Percentiles rank a stretch among this genome's conserved stretches.
Conservation (phyloP, 1,139 yeast genomes). For the Yamadazyma aaseri region DNA sequence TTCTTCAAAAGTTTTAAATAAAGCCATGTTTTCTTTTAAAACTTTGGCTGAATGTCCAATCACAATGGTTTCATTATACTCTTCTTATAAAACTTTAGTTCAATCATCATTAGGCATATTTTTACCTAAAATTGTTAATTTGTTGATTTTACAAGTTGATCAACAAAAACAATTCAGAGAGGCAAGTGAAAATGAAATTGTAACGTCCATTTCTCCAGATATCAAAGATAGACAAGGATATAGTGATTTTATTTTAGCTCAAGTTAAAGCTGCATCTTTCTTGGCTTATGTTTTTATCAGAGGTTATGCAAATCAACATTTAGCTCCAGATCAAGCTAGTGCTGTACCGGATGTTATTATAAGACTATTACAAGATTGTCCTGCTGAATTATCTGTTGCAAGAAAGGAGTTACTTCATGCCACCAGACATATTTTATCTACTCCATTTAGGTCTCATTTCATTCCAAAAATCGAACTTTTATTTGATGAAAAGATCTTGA, state of each 20-base stretch:
- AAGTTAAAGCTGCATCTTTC: conserved; percentile 94
- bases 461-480: conserved; percentile 82
- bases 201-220: conserved; percentile 55
- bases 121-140: conserved; percentile 77
- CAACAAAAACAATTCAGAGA: conserved; percentile 44
- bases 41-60: conserved; percentile 96
- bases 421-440: conserved; percentile 87
- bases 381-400: conserved; percentile 91
- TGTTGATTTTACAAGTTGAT: conserved; percentile 73
- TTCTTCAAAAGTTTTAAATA: conserved; percentile 41
- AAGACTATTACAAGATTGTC: conserved; percentile 89
- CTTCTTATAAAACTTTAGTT: conserved; percentile 79
- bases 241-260: conserved; percentile 91
- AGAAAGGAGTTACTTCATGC: conserved; percentile 93
- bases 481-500: conserved; percentile 81
- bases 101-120: conserved; percentile 71
- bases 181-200: conserved; percentile 61
- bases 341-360: conserved; percentile 85
- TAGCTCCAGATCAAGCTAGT: conserved; percentile 62
- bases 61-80: conserved; percentile 87
- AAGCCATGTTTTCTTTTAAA: conserved; percentile 80
- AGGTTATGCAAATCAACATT: conserved; percentile 68
- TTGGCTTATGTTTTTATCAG: conserved; percentile 89
- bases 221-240: conserved; percentile 77
- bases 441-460: conserved; percentile 80